Percentiles rank a stretch among this genome's conserved stretches.
Conservation (phyloP, 495 filamentous ascomycete species). For the Podospora didyma region DNA sequence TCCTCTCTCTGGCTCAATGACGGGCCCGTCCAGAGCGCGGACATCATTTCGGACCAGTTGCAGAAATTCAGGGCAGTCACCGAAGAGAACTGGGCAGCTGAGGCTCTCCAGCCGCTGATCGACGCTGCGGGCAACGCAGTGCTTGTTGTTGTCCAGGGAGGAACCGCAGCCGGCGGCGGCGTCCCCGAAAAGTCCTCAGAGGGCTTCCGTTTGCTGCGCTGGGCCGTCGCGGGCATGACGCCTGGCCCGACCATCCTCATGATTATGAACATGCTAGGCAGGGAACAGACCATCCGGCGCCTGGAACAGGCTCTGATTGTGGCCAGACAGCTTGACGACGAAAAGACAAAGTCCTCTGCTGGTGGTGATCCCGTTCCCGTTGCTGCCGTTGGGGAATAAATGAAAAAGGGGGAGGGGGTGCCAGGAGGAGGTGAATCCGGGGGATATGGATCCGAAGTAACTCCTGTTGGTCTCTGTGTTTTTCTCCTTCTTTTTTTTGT, state of each 20-base stretch:
- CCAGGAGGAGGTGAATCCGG: no score
- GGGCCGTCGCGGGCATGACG: conserved; percentile 57
- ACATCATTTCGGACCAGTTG: neutral
- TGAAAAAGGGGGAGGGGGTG: no score
- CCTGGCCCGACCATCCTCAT: conserved; percentile 58
- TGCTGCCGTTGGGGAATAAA: no score
- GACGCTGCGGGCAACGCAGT: neutral
- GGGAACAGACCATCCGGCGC: conserved; percentile 52
- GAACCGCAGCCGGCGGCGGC: conserved; percentile 27
- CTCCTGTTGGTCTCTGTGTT: no score
- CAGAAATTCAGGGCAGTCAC: neutral
- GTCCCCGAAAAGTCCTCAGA: conserved; percentile 26
- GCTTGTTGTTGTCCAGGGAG: neutral
- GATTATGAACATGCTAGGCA: conserved; percentile 62
- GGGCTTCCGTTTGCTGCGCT: conserved; percentile 59
- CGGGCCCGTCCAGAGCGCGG: neutral
- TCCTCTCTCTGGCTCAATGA: neutral
- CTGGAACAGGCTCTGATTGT: conserved; percentile 27
- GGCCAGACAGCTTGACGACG: neutral
- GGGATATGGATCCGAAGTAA: no score
- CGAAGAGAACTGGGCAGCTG: conserved; percentile 3
- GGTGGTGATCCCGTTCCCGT: no score
- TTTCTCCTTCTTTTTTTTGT: no score
- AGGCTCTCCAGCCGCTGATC: neutral
- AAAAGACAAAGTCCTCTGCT: no score